phyloP scores from a whole-genome alignment of 164 flowering plant genomes.

The Warburgia ugandensis region DNA sequence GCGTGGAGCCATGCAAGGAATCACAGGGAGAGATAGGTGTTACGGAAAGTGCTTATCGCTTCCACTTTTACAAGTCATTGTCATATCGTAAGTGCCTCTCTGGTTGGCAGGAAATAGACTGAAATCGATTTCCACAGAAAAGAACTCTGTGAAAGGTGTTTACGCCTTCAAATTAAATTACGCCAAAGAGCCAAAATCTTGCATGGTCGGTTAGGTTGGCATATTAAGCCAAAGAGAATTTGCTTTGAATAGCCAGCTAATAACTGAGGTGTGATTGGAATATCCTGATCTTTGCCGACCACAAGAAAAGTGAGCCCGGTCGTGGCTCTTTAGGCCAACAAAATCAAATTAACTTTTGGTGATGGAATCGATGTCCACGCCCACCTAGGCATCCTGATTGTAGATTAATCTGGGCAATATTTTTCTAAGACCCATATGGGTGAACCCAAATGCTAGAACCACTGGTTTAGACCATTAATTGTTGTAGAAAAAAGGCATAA shows the following conservation, averaged over 20 bases:
- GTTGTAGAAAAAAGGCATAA: too few relatives aligned
- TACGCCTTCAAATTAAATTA: too few relatives aligned
- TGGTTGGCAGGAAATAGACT: conserved; percentile 8
- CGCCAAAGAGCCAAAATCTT: too few relatives aligned
- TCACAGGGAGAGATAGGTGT: conserved; percentile 11
- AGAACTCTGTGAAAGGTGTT: too few relatives aligned
- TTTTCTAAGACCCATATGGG: too few relatives aligned
- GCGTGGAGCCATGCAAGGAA: conserved; percentile 74
- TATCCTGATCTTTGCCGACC: conserved; percentile 51
- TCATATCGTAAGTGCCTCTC: conserved; percentile 13
- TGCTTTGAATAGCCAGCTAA: conserved; percentile 26
- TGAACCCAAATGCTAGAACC: too few relatives aligned
- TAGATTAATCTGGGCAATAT: too few relatives aligned
- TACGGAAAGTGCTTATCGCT: conserved; percentile 3
- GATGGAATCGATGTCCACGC: conserved; percentile 32
- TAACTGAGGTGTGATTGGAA: conserved; percentile 22
- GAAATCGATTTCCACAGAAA: too few relatives aligned
- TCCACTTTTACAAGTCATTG: conserved; percentile 13
- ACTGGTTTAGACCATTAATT: too few relatives aligned
- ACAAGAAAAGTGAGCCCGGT: conserved; percentile 9
- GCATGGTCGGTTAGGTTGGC: conserved; percentile 20
- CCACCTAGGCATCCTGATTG: too few relatives aligned
- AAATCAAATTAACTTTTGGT: conserved; percentile 27
- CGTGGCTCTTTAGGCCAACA: conserved; percentile 11
- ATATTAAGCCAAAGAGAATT: conserved; percentile 30